Conservation (phyloP, 768 basidiomycete species). For the Suillus subaureus region DNA sequence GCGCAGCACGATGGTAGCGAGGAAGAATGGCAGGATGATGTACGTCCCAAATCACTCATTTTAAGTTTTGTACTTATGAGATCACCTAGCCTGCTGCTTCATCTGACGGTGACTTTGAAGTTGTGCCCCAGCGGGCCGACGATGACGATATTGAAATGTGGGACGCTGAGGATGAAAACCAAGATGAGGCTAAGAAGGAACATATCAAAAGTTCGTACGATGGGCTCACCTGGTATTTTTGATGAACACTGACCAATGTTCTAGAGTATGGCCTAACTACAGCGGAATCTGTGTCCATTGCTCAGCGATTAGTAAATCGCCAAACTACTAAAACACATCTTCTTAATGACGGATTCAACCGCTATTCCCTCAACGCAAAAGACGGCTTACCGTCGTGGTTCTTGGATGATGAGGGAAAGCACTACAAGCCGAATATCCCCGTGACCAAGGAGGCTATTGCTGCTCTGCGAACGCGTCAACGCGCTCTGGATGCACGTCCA, state of each 20-base stretch:
- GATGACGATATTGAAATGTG: slow-evolving; percentile 71
- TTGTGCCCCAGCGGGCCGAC: slow-evolving; percentile 61
- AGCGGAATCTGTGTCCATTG: slow-evolving; percentile 88
- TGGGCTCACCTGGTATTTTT: slow-evolving; percentile 1
- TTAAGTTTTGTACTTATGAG: slow-evolving; percentile 13
- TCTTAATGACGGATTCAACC: slow-evolving; percentile 94
- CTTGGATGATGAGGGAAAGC: slow-evolving; percentile 91
- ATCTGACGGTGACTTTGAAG: slow-evolving; percentile 65
- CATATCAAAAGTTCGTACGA: slow-evolving; percentile 63
- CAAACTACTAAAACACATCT: slow-evolving; percentile 86
- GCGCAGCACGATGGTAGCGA: slow-evolving; percentile 37
- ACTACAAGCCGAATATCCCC: slow-evolving; percentile 95
- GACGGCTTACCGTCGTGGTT: slow-evolving; percentile 96
- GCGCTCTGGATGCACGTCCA: slow-evolving; percentile 92
- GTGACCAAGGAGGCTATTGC: slow-evolving; percentile 93
- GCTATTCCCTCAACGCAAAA: slow-evolving; percentile 88
- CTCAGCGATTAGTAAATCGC: slow-evolving; percentile 89
- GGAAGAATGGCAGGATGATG: slow-evolving; percentile 31
- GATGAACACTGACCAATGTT: slow-evolving; percentile 8
- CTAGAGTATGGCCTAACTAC: slow-evolving; percentile 83
- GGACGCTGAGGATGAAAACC: slow-evolving; percentile 79
- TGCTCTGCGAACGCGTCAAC: slow-evolving; percentile 84
- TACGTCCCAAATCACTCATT: slow-evolving; percentile 15
- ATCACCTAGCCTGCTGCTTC: slow-evolving; percentile 18
- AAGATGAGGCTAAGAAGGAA: slow-evolving; percentile 66